phyloP scores from a whole-genome alignment of 257 asterid genomes.

The Hygrophila difformis region DNA sequence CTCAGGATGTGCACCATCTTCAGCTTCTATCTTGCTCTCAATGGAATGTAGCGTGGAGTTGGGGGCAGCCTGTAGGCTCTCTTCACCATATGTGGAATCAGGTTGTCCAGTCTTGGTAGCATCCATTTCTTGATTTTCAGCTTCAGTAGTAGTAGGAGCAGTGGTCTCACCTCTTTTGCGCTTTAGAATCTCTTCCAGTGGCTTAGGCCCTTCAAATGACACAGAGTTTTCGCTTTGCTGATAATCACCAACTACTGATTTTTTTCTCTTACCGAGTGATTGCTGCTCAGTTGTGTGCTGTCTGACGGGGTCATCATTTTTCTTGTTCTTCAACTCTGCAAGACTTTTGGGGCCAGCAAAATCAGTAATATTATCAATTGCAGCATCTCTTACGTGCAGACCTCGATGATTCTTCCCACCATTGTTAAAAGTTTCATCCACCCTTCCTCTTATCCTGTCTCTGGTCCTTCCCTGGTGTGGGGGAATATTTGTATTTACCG shows the following conservation, averaged over 20 bases:
- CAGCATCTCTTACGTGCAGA: constrained; percentile 30
- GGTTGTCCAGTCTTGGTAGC: background rate
- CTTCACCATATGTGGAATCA: too few species aligned
- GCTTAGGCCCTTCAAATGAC: constrained; percentile 90
- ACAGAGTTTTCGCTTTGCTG: constrained; percentile 32
- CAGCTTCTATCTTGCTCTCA: constrained; percentile 31
- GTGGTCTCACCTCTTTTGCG: constrained; percentile 51
- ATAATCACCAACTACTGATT: constrained; percentile 24
- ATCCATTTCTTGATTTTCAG: constrained; percentile 19
- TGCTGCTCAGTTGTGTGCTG: constrained; percentile 30
- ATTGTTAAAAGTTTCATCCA: constrained; percentile 34
- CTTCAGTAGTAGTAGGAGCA: constrained; percentile 17
- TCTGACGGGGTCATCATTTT: constrained; percentile 30
- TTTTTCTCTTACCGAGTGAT: constrained; percentile 66
- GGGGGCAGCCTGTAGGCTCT: background rate
- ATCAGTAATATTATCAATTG: constrained; percentile 22
- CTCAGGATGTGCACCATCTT: constrained; percentile 33
- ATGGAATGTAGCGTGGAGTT: constrained; percentile 11
- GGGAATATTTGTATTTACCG: constrained; percentile 10
- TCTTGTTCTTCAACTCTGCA: constrained; percentile 60
- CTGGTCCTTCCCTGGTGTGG: constrained; percentile 45
- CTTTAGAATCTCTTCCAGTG: constrained; percentile 78
- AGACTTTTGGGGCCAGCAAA: constrained; percentile 72
- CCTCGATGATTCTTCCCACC: constrained; percentile 39
- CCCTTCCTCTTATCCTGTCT: constrained; percentile 53